Percentiles rank a stretch among this genome's conserved stretches.
phyloP scores from a whole-genome alignment of 2,329 filamentous ascomycete species.

The Microcyclosporella mali region DNA sequence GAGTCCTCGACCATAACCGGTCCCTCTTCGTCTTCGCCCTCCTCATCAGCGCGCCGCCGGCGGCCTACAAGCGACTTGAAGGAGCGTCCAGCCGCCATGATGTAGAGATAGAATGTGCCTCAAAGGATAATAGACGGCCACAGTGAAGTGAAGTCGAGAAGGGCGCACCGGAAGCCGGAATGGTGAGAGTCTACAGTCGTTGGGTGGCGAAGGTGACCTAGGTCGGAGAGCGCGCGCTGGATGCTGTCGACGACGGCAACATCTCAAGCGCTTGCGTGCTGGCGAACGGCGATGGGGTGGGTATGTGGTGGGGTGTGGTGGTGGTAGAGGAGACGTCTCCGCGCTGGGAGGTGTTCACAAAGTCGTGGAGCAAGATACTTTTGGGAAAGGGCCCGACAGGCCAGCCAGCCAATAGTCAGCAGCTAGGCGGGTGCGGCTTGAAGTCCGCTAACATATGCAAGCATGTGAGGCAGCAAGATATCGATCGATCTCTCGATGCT shows the following conservation, averaged over 20 bases:
- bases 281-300: background rate
- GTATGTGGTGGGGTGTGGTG: background rate
- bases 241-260: conserved; percentile 5
- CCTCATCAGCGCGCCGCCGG: conserved; percentile 63
- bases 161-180: conserved; percentile 1
- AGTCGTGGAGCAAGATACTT: background rate
- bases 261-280: conserved; percentile 1
- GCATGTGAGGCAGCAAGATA: background rate
- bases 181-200: background rate
- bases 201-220: conserved; percentile 8
- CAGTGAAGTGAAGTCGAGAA: conserved; percentile 1
- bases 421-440: too few species aligned
- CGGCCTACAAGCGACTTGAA: conserved; percentile 62
- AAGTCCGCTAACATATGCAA: too few species aligned
- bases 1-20: conserved; percentile 55
- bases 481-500: background rate
- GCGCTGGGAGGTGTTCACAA: conserved; percentile 1
- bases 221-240: conserved; percentile 8
- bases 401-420: too few species aligned
- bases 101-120: conserved; percentile 13
- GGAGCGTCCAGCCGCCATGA: conserved; percentile 48
- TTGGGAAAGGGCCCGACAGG: too few species aligned
- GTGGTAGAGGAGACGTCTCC: background rate
- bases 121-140: conserved; percentile 5
- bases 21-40: conserved; percentile 59